These are phyloP conservation scores for Penicillium sp. DNA, from an alignment of 2,329 filamentous ascomycete genomes.

Conservation along the genomic window DNA sequence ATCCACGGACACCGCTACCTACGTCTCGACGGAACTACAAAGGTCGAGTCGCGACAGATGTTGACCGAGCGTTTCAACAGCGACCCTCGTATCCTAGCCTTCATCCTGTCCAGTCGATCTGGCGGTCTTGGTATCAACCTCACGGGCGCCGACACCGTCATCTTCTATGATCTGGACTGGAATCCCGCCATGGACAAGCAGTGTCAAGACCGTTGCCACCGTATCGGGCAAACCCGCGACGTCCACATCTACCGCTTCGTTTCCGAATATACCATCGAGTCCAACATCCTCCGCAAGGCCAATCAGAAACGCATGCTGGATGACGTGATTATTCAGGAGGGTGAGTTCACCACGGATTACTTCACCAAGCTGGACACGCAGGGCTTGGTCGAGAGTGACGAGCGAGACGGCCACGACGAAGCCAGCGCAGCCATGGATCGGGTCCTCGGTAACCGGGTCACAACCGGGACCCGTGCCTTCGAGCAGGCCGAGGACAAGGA, in stretches of 20 bases:
- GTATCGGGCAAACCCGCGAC: constrained; percentile 94
- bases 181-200: constrained; percentile 99
- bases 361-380: constrained; percentile 74
- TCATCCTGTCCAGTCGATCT: constrained; percentile 92
- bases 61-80: constrained; percentile 96
- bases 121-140: constrained; percentile 95
- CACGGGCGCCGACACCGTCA: constrained; percentile 93
- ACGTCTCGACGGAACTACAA: constrained; percentile 91
- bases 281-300: constrained; percentile 93
- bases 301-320: constrained; percentile 98
- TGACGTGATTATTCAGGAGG: constrained; percentile 97
- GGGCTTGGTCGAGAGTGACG: constrained; percentile 62
- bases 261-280: constrained; percentile 92
- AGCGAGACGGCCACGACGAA: constrained; percentile 66
- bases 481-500: constrained; percentile 91
- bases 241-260: constrained; percentile 97
- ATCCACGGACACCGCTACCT: constrained; percentile 97
- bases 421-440: constrained; percentile 82
- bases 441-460: constrained; percentile 69
- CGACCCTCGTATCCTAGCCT: constrained; percentile 85
- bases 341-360: constrained; percentile 95
- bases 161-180: constrained; percentile 99
- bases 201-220: constrained; percentile 94
- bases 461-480: constrained; percentile 68
- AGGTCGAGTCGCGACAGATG: constrained; percentile 92